Percentiles rank a stretch among this genome's conserved stretches.
These are phyloP conservation scores for Bassia scoparia DNA, from an alignment of 148 eudicot genomes.

Conservation along the genomic window DNA sequence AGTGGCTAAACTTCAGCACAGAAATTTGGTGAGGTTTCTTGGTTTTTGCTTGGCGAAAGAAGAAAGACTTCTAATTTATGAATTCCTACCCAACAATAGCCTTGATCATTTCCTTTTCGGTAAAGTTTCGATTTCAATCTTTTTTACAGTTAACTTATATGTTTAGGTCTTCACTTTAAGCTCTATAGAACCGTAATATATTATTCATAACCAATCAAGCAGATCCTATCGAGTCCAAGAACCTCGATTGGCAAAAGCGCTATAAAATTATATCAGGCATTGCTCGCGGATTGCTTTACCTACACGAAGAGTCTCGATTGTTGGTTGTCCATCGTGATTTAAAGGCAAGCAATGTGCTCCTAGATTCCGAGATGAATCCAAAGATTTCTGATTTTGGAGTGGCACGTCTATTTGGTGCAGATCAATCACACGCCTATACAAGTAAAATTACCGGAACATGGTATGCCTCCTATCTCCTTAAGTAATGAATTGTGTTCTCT, in stretches of 20 bases:
- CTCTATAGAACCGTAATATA: no score
- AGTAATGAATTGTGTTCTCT: no score
- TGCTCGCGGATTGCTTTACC: constrained; percentile 45
- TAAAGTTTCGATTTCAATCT: neutral
- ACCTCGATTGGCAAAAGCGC: constrained; percentile 42
- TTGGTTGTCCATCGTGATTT: constrained; percentile 50
- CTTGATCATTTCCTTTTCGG: constrained; percentile 23
- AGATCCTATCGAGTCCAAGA: constrained; percentile 28
- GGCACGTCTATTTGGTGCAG: constrained; percentile 41
- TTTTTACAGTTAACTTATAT: no score
- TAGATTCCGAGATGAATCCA: constrained; percentile 49
- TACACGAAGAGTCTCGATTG: constrained; percentile 52
- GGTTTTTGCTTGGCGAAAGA: constrained; percentile 43
- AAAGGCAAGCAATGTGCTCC: constrained; percentile 46
- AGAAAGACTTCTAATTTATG: constrained; percentile 48
- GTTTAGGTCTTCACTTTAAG: no score
- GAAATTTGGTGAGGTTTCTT: constrained; percentile 42
- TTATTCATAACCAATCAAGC: constrained; percentile 1
- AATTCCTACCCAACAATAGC: constrained; percentile 42
- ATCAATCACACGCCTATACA: constrained; percentile 42
- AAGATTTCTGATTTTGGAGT: constrained; percentile 56
- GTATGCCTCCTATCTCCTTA: no score
- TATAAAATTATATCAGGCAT: constrained; percentile 47
- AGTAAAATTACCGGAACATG: constrained; percentile 44
- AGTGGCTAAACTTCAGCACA: constrained; percentile 49